phyloP scores from a whole-genome alignment of 257 asterid genomes.

The Solanum chaucha region DNA sequence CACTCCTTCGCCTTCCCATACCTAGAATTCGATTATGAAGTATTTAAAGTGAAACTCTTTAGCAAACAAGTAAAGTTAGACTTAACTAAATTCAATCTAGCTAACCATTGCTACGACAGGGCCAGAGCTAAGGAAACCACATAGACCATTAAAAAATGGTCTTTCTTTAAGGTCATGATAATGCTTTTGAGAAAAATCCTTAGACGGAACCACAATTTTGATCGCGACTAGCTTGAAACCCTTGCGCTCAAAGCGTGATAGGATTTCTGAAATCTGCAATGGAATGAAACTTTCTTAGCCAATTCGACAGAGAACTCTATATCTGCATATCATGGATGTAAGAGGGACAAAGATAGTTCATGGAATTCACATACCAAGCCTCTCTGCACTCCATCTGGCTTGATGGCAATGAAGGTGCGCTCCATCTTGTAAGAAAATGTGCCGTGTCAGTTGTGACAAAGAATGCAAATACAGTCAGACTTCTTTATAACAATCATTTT shows the following conservation, averaged over 20 bases:
- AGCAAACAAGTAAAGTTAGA: background rate
- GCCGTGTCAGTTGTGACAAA: background rate
- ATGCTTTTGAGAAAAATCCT: conserved; percentile 79
- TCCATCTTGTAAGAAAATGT: conserved; percentile 44
- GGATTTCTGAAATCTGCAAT: conserved; percentile 79
- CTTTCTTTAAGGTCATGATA: conserved; percentile 92
- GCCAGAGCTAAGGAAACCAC: conserved; percentile 98
- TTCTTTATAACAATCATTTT: background rate
- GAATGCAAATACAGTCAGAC: background rate
- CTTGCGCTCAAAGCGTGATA: conserved; percentile 85
- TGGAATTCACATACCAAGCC: conserved; percentile 40
- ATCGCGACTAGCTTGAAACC: conserved; percentile 90
- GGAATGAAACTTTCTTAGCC: background rate
- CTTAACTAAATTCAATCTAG: conserved; percentile 12
- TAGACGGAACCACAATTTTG: conserved; percentile 76
- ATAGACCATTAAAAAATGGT: conserved; percentile 82
- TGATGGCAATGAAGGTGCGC: conserved; percentile 92
- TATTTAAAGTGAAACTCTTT: background rate
- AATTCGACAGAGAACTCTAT: background rate
- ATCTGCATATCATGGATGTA: background rate
- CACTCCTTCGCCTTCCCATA: conserved; percentile 99
- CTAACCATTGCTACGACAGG: conserved; percentile 94
- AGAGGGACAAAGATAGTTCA: background rate
- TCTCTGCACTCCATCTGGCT: conserved; percentile 99
- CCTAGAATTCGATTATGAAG: conserved; percentile 27